Evolutionary conservation across 805 yeast species (phyloP), one percentile per base, ranked within the genome.

Genomic region (Metschnikowia matae): DNA sequence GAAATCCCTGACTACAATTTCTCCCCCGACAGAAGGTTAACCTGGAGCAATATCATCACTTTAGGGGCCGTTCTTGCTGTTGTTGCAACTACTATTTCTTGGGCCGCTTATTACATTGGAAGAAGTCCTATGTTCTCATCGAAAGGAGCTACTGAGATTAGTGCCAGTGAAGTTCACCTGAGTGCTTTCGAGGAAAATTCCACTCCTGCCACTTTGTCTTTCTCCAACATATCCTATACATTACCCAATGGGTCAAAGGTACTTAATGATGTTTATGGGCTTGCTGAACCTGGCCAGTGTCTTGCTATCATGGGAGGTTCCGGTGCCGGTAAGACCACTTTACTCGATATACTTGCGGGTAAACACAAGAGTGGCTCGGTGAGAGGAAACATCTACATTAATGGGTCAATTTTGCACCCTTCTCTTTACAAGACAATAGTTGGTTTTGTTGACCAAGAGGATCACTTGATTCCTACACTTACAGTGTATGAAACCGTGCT

Each of bases 251-350:
- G 81, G 10, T 72, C 72, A 0, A 69, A 67, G 15, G 83, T 94
- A 3, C 74, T 94, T 51, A 74, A 78, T 11, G 73, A 78, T 29
- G 77, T 89, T 0, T 82, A 80, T 57, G 99, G 99, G 8, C 58
- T 82, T 13, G 96, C 84, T 2, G 81, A 81, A 46, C 96, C 97
- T 2, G 86, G 97, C 36, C 90, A 90, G 64, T 86, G 96, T 54
- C 66, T 90, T 64, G 98, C 99, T 0, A 89, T 94, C 39, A 89
- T 94, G 96, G 99, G 99, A 40, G 97, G 97, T 1, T 91, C 97
- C 0, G 99, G 99, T 45, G 98, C 99, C 13, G 99, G 99, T 47
- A 94, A 94, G 64, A 92, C 99, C 0, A 92, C 99, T 0, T 70
- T 94, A 40, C 71, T 94, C 46, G 99, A 94, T 63, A 90, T 94